A percentile compares a stretch with the other conserved stretches of the same genome.
Conservation (phyloP, 768 basidiomycete genomes). For the Kwoniella sp. region DNA sequence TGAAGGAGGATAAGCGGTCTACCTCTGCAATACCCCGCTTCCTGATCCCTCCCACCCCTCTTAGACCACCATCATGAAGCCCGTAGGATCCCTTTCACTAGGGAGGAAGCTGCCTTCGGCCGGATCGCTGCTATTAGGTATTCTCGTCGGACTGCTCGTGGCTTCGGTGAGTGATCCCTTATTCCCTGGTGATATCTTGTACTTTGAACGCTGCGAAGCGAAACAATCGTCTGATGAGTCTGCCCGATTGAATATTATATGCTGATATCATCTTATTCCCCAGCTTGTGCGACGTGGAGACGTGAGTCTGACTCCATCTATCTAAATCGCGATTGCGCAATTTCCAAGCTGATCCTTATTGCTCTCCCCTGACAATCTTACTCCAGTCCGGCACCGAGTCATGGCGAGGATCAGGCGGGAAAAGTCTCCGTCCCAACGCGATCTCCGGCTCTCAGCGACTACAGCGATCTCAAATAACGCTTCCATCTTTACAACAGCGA, state of each 20-base stretch:
- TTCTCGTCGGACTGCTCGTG: slow-evolving; percentile 51
- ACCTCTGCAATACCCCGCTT: too few relatives aligned
- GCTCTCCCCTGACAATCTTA: not conserved
- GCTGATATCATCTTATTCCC: not conserved
- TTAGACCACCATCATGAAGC: slow-evolving; percentile 18
- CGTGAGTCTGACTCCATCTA: slow-evolving; percentile 23
- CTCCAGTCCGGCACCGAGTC: slow-evolving; percentile 29
- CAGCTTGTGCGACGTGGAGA: slow-evolving; percentile 46
- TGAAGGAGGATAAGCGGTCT: too few relatives aligned
- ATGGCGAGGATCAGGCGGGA: slow-evolving; percentile 43
- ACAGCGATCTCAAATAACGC: slow-evolving; percentile 50
- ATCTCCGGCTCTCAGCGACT: slow-evolving; percentile 41
- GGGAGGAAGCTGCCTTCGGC: slow-evolving; percentile 49
- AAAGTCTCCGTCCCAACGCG: slow-evolving; percentile 40
- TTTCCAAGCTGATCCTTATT: not conserved
- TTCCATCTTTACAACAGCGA: slow-evolving; percentile 83
- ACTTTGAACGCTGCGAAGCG: not conserved
- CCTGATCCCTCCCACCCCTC: not conserved
- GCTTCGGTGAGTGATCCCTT: slow-evolving; percentile 47
- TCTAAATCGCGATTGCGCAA: not conserved
- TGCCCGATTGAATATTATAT: too few relatives aligned
- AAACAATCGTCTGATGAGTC: not conserved
- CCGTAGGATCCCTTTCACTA: slow-evolving; percentile 31
- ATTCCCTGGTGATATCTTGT: too few relatives aligned
- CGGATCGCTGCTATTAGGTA: slow-evolving; percentile 49